Percentiles rank a stretch among this genome's conserved stretches.
These are phyloP conservation scores for Neurospora hispaniola DNA, from an alignment of 495 filamentous ascomycete genomes.

Conservation along the genomic window DNA sequence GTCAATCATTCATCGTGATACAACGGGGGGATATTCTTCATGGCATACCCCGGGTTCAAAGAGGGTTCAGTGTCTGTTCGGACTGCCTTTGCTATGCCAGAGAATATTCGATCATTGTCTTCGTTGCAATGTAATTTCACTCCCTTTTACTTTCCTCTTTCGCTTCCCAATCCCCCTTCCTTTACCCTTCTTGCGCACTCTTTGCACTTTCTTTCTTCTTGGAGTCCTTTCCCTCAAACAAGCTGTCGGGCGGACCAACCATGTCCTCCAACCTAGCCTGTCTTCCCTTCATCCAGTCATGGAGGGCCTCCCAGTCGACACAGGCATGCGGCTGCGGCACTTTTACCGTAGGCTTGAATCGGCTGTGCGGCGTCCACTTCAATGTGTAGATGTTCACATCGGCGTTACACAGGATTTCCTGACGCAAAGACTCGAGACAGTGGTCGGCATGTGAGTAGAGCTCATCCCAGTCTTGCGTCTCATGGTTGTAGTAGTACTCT, in stretches of 20 bases:
- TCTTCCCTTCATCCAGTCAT: conserved; percentile 18
- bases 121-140: neutral
- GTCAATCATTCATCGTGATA: neutral
- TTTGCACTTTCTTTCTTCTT: neutral
- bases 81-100: neutral
- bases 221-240: neutral
- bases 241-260: conserved; percentile 5
- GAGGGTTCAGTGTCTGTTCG: too few species aligned
- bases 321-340: conserved; percentile 19
- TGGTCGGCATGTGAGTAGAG: conserved; percentile 12
- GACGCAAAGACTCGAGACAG: conserved; percentile 12
- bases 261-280: conserved; percentile 14
- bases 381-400: conserved; percentile 12
- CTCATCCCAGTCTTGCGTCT: conserved; percentile 8
- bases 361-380: conserved; percentile 9
- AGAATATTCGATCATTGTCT: neutral
- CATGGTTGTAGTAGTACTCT: conserved; percentile 9
- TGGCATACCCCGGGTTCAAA: neutral
- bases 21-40: neutral
- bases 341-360: conserved; percentile 5
- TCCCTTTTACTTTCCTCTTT: neutral
- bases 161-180: neutral
- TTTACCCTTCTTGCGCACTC: neutral
- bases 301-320: conserved; percentile 22
- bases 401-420: conserved; percentile 7